Conservation (phyloP, 2,329 filamentous ascomycete species). For the Aspergillus felis region DNA sequence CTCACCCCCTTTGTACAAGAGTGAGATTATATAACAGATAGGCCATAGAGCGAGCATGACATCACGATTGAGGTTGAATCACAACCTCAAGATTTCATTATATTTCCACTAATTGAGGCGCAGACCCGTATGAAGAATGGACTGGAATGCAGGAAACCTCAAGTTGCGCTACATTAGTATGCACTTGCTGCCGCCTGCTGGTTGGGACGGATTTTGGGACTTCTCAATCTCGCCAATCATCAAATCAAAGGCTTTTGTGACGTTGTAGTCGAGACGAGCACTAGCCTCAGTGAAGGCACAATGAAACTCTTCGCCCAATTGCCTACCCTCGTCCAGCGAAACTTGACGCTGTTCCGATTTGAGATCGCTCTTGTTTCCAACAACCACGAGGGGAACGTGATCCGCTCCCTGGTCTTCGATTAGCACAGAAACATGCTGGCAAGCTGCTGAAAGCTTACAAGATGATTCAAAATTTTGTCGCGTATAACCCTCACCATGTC, state of each 20-base stretch:
- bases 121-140: not conserved
- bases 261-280: constrained; percentile 91
- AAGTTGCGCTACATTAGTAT: constrained; percentile 66
- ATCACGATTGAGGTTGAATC: not conserved
- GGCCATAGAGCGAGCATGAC: not conserved
- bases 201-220: constrained; percentile 82
- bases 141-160: not conserved
- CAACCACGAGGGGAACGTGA: constrained; percentile 86
- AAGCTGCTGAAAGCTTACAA: constrained; percentile 54
- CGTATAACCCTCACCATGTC: constrained; percentile 96
- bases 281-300: constrained; percentile 95
- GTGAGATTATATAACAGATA: not conserved
- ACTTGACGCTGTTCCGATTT: constrained; percentile 92
- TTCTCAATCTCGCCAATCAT: constrained; percentile 95
- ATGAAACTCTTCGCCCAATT: constrained; percentile 78
- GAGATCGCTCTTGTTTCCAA: constrained; percentile 96
- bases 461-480: constrained; percentile 94
- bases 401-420: constrained; percentile 67
- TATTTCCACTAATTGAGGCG: not conserved
- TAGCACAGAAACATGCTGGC: not conserved
- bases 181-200: constrained; percentile 77
- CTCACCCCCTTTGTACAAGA: not conserved
- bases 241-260: constrained; percentile 85
- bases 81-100: not conserved
- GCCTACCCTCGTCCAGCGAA: constrained; percentile 76